These are phyloP conservation scores for Erythrophleum fordii DNA, from an alignment of 306 rosid species.

Conservation along the genomic window DNA sequence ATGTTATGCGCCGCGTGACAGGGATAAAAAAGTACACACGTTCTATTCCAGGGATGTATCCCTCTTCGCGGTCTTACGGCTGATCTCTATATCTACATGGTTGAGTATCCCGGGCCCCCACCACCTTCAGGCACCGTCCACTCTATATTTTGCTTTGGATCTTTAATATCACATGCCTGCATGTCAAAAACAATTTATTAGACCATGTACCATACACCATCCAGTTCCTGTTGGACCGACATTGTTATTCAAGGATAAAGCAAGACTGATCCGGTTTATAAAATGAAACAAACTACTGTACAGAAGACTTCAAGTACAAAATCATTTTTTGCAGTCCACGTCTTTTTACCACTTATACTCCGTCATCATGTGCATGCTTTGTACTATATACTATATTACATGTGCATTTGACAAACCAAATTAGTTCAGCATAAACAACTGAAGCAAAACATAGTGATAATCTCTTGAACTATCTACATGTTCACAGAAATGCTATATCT, in stretches of 20 bases:
- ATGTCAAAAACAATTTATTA: constrained; percentile 8
- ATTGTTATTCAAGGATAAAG: constrained; percentile 3
- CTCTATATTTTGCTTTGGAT: constrained; percentile 84
- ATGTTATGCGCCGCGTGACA: not conserved
- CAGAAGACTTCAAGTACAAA: not conserved
- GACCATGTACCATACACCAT: not conserved
- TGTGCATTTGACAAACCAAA: not conserved
- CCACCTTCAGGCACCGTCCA: constrained; percentile 98
- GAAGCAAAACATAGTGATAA: no score
- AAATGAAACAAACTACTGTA: not conserved
- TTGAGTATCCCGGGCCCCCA: constrained; percentile 88
- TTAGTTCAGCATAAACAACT: no score
- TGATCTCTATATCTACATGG: constrained; percentile 46
- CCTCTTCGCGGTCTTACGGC: not conserved
- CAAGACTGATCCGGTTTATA: not conserved
- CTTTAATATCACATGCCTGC: constrained; percentile 95
- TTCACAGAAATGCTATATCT: not conserved
- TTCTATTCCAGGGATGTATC: not conserved
- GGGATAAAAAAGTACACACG: not conserved
- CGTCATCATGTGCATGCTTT: not conserved
- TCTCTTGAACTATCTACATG: no score
- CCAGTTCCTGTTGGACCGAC: not conserved
- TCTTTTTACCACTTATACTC: not conserved
- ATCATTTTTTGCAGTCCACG: not conserved
- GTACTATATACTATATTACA: not conserved